These are phyloP conservation scores for Ramaria rubella DNA, from an alignment of 768 basidiomycete genomes.

Conservation along the genomic window DNA sequence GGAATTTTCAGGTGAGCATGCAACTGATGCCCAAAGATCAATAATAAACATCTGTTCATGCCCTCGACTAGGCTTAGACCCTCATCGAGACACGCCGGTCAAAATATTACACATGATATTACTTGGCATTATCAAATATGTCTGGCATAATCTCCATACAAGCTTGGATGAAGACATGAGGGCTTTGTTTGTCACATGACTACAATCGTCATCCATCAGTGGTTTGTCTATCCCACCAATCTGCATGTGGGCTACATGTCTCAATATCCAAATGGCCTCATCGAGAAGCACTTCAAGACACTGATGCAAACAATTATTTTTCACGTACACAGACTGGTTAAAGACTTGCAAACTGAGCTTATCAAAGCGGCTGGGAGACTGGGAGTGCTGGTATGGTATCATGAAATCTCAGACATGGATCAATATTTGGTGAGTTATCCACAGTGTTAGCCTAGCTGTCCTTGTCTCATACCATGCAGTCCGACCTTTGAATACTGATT, in stretches of 20 bases:
- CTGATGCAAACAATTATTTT: slow-evolving; percentile 32
- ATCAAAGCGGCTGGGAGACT: slow-evolving; percentile 16
- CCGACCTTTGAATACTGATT: slow-evolving; percentile 20
- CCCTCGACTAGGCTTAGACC: slow-evolving; percentile 15
- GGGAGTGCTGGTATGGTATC: slow-evolving; percentile 14
- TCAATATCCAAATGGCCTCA: slow-evolving; percentile 37
- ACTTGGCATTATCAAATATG: slow-evolving; percentile 21
- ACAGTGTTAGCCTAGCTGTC: background rate
- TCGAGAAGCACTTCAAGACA: slow-evolving; percentile 37
- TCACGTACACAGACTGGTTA: slow-evolving; percentile 30
- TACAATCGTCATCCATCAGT: slow-evolving; percentile 20
- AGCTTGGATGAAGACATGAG: background rate
- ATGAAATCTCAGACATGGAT: slow-evolving; percentile 12
- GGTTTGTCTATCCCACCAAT: slow-evolving; percentile 28
- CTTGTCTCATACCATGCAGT: background rate
- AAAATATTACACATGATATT: slow-evolving; percentile 21
- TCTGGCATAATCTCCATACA: slow-evolving; percentile 12
- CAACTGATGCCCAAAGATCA: background rate
- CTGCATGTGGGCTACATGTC: slow-evolving; percentile 37
- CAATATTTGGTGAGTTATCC: slow-evolving; percentile 11
- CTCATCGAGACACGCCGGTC: slow-evolving; percentile 18
- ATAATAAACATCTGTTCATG: background rate
- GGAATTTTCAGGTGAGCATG: background rate
- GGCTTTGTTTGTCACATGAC: slow-evolving; percentile 20
- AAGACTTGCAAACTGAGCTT: background rate